Evolutionary conservation across 2,329 filamentous ascomycete genomes (phyloP), one percentile per base, ranked within the genome.

Genomic region (Xylaria sp.): DNA sequence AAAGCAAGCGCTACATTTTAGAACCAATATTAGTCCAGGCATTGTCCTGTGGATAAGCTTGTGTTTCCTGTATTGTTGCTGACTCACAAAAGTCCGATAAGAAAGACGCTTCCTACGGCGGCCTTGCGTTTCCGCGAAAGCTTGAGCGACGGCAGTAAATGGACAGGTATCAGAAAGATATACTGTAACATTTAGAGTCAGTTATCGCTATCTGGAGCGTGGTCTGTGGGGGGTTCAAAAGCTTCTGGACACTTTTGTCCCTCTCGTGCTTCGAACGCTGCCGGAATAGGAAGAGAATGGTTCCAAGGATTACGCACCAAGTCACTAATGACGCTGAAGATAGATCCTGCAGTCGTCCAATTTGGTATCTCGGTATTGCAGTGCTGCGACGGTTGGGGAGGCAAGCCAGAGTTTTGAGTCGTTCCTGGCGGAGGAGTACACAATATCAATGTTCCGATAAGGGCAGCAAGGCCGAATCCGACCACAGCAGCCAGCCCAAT

Each of bases 121-220:
- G 59, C 49, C 54, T 71, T 71, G 31, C 56, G 66, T 56, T 48
- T 66, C 13, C 36, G 56, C 9, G 69, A 69, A 31, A 71, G 63
- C 20, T 63, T 59, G 23, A 71, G 26, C 10, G 48, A 58, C 4
- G 63, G 66, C 5, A 71, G 7, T 33, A 69, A 38, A 26, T 71
- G 63, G 10, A 71, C 20, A 5, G 69, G 69, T 51, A 71, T 66
- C 5, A 71, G 54, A 31, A 71, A 44, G 20, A 71, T 67, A 53
- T 71, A 71, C 42, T 20, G 9, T 1, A 23, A 20, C 17, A n/a
- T 42, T 46, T n/a, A 1, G n/a, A 20, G 42, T 46, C 3, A 46
- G 42, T 46, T 46, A 20, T 11, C 7, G 10, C 42, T 20, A 20
- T 46, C n/a, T 23, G 7, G n/a, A 10, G n/a, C n/a, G 7, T n/a